phyloP scores from a whole-genome alignment of 306 rosid species.

The Morella rubra region DNA sequence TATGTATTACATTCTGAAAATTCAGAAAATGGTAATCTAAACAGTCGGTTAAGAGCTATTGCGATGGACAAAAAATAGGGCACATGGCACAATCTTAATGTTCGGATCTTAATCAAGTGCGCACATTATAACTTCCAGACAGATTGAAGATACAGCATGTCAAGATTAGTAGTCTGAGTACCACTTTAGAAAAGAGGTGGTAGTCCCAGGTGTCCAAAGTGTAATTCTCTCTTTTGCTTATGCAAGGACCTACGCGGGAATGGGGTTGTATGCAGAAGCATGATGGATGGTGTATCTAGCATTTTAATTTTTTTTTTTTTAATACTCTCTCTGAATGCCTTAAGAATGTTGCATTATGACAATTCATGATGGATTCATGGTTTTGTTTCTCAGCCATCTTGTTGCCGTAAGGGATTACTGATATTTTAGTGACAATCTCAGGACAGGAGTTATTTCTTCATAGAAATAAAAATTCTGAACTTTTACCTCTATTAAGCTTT shows the following conservation, averaged over 20 bases:
- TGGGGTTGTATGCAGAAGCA: slow-evolving; percentile 5
- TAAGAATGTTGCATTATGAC: not conserved
- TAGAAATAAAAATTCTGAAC: not conserved
- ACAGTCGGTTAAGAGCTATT: too few species aligned
- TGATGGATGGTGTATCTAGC: not conserved
- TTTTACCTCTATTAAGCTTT: not conserved
- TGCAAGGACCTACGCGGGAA: not conserved
- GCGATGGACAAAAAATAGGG: too few species aligned
- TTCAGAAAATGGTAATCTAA: too few species aligned
- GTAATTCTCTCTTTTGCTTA: too few species aligned
- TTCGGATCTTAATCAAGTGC: too few species aligned
- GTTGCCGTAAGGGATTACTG: not conserved
- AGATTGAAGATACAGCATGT: too few species aligned
- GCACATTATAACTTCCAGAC: too few species aligned
- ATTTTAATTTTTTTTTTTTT: not conserved
- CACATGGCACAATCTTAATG: too few species aligned
- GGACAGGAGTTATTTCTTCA: not conserved
- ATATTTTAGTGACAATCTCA: not conserved
- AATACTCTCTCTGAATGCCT: not conserved
- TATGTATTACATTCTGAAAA: too few species aligned
- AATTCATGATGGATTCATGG: not conserved
- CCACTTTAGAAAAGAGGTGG: too few species aligned
- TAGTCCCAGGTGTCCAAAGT: too few species aligned
- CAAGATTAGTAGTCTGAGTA: too few species aligned
- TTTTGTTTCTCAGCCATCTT: not conserved